Evolutionary conservation across 768 basidiomycete species (phyloP), one percentile per base, ranked within the genome.

Genomic region (Scleroderma bovista): DNA sequence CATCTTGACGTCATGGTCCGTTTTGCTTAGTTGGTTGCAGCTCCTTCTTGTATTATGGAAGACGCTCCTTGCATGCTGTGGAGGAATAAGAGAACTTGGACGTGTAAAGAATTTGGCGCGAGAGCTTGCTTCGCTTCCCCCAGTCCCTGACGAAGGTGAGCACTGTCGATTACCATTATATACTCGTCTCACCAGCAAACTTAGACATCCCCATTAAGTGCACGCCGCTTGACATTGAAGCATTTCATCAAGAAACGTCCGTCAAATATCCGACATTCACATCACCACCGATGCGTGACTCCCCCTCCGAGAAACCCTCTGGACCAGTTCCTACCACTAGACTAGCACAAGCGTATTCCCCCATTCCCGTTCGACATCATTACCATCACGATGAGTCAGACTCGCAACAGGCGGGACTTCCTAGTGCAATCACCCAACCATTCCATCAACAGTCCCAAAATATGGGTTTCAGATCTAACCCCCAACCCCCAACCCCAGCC

Each of bases 231-330:
- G 96, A 98, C 67, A 86, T 97, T 45, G 84, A 93, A 53, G 73
- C 79, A 9, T 99, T 96, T 68, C 84, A 87, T 20, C 81, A 84
- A 64, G 96, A 99, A 68, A 93, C 89, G 11, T 80, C 87, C 8
- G 83, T 92, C 56, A 99, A 99, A 69, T 99, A 97, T 60, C 96
- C 96, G 3, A 95, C 96, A 0, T 98, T 97, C 66, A 75, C 77
- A 0, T 77, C 88, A 13, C 81, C 86, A 3, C 72, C 75, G 22
- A 62, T 63, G 44, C 66, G 73, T 19, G 44, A 45, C 29, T 33
- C 22, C 11, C 44, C 44, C 7, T 43, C 41, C 31, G 44, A 45
- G 17, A 64, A 73, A 51, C 59, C 70, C 65, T 32, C 65, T 54
- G 47, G 50, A 13, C 55, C 62, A 13, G 66, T 75, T 33, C 69